These are phyloP conservation scores for Lumnitzera littorea DNA, from an alignment of 345 rosid species.

Conservation along the genomic window DNA sequence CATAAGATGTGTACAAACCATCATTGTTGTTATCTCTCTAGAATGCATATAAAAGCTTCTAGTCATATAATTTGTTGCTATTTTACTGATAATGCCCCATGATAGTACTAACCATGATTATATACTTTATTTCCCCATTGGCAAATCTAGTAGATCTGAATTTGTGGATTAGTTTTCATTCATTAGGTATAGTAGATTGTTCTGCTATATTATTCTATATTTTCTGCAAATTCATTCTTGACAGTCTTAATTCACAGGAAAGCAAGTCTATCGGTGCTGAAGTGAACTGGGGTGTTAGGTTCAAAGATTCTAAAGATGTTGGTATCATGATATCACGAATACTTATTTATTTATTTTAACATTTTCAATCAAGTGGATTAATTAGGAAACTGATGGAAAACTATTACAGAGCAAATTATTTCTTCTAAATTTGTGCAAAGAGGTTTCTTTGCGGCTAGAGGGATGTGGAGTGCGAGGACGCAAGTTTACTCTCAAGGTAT, in stretches of 20 bases:
- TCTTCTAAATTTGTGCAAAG: constrained; percentile 75
- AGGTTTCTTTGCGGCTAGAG: constrained; percentile 77
- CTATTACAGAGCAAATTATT: constrained; percentile 59
- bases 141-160: too few relatives aligned
- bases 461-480: constrained; percentile 83
- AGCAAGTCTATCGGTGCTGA: constrained; percentile 92
- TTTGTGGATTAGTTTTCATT: neutral
- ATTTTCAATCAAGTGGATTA: constrained; percentile 8
- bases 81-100: too few relatives aligned
- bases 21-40: too few relatives aligned
- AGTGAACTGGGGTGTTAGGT: constrained; percentile 96
- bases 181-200: neutral
- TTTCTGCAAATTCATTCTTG: neutral
- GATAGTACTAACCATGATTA: too few relatives aligned
- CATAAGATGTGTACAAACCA: too few relatives aligned
- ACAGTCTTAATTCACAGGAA: constrained; percentile 43
- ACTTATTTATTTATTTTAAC: constrained; percentile 3
- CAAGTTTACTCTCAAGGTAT: constrained; percentile 81
- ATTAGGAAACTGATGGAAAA: neutral
- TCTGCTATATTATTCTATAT: neutral
- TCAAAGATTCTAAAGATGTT: constrained; percentile 69
- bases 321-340: constrained; percentile 19
- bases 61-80: too few relatives aligned
- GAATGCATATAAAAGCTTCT: too few relatives aligned
- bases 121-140: too few relatives aligned